Evolutionary conservation across 495 filamentous ascomycete species (phyloP).

Genomic region (Bacidia rubella): DNA sequence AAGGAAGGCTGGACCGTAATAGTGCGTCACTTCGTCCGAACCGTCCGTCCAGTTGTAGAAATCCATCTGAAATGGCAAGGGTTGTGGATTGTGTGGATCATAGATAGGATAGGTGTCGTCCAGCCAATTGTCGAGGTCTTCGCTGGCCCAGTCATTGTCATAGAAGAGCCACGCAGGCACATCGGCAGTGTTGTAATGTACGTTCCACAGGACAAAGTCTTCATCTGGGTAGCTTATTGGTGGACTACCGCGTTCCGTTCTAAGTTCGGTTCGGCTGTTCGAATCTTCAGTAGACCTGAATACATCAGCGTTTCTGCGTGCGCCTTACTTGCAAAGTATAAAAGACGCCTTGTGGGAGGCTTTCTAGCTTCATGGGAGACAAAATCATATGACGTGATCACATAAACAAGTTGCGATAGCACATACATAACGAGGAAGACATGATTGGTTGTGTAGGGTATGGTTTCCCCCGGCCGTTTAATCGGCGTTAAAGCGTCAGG

Average conservation of each 20-base stretch:
- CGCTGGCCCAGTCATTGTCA: background rate
- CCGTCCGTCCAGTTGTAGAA: background rate
- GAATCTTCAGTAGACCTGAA: background rate
- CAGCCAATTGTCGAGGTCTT: background rate
- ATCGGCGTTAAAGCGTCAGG: background rate
- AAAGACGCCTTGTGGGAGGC: too few species aligned
- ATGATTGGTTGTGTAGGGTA: background rate
- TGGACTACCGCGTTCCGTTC: background rate
- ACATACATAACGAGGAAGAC: background rate
- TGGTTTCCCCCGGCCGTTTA: too few species aligned
- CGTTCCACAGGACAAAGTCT: slow-evolving; percentile 7
- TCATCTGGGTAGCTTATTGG: slow-evolving; percentile 5
- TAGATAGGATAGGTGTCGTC: background rate
- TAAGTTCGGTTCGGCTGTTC: too few species aligned
- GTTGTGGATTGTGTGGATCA: slow-evolving; percentile 8
- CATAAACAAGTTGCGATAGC: too few species aligned
- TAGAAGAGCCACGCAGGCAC: background rate
- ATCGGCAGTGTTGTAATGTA: background rate
- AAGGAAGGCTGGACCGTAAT: background rate
- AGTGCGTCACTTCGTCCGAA: background rate
- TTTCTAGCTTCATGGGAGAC: too few species aligned
- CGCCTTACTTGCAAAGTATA: too few species aligned
- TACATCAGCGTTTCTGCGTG: background rate
- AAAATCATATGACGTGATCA: too few species aligned
- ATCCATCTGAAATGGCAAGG: background rate